Base-by-base conservation (phyloP, 768 basidiomycete species). In the Daedaleopsis nitida region DNA sequence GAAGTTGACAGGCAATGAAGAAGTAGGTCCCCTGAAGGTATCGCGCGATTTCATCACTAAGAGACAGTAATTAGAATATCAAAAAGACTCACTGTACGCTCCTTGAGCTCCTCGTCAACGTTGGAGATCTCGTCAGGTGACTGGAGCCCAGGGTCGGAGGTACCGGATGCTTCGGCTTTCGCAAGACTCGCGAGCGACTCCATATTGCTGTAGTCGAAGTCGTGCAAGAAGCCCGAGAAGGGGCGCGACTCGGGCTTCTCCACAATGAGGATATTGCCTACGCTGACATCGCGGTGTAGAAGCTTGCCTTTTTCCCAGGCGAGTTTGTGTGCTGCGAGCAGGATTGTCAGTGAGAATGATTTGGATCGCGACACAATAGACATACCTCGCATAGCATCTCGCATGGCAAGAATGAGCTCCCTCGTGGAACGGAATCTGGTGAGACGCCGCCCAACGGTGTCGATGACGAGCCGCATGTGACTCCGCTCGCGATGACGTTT, bases 171-270 rank as follows among this genome's bases (percentile, higher is more conserved):
- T 7, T 32, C 27, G 27, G 7, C 27, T 3, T 7, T 32, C 7
- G 27, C 27, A 7, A 32, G 4, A 7, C 27, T 32, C 27, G 27
- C 27, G 7, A 32, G 27, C 7, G 27, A 7, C 27, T 32, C 27
- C 45, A 64, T 58, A 1, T 32, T 49, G 45, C 62, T 63, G 27
- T 64, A 62, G 42, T 66, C 65, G 19, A 53, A 63, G 42, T 66
- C 65, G 32, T 55, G 58, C 5, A 64, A 8, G 59, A 66, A 64
- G 0, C 61, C 65, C 1, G 11, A 6, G 9, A 23, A 51, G n/a
- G 35, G 10, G 8, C 53, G 37, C 14, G 44, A 21, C 17, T 14
- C 17, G 2, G 42, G 39, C 11, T 34, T 23, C 21, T 51, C 55
- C 0, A 23, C 52, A 45, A 69, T 66, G 45, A 14, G 11, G 23